Evolutionary conservation across 306 rosid species (phyloP).

Genomic region (Vigna nakashimae): DNA sequence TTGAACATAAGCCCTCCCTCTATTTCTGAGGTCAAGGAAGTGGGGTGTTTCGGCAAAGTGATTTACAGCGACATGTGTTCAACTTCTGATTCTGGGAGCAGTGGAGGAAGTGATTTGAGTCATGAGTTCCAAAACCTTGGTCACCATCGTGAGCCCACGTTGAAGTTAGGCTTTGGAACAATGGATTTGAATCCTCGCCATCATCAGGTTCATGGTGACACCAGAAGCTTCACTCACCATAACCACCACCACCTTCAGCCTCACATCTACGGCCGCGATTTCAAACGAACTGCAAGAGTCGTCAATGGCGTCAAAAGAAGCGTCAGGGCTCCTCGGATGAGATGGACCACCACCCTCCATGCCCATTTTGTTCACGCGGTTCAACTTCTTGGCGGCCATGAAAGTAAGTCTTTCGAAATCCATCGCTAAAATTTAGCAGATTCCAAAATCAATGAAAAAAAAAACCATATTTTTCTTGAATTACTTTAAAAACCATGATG

Average conservation of each 20-base stretch:
- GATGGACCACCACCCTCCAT: conserved; percentile 98
- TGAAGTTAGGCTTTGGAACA: conserved; percentile 68
- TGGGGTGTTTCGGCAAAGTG: conserved; percentile 30
- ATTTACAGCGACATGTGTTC: conserved; percentile 58
- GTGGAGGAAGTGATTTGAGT: conserved; percentile 78
- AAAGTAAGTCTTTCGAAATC: conserved; percentile 57
- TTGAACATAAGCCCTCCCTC: conserved; percentile 83
- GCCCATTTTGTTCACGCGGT: conserved; percentile 98
- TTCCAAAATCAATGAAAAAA: background rate
- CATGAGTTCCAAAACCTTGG: conserved; percentile 54
- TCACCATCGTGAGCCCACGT: conserved; percentile 50
- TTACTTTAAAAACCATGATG: background rate
- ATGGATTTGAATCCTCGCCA: conserved; percentile 42
- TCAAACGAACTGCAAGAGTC: conserved; percentile 66
- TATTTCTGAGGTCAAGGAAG: conserved; percentile 44
- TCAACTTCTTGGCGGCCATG: conserved; percentile 98
- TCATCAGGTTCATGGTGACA: conserved; percentile 40
- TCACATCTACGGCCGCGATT: conserved; percentile 74
- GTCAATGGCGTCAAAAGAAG: conserved; percentile 66
- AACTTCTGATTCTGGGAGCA: conserved; percentile 72
- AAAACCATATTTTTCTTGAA: background rate
- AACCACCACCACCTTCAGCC: conserved; percentile 43
- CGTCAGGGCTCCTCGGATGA: conserved; percentile 93
- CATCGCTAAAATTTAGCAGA: background rate
- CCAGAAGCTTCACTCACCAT: conserved; percentile 45